These are phyloP conservation scores for Chenopodium berlandieri DNA, from an alignment of 148 eudicot genomes.

Conservation along the genomic window DNA sequence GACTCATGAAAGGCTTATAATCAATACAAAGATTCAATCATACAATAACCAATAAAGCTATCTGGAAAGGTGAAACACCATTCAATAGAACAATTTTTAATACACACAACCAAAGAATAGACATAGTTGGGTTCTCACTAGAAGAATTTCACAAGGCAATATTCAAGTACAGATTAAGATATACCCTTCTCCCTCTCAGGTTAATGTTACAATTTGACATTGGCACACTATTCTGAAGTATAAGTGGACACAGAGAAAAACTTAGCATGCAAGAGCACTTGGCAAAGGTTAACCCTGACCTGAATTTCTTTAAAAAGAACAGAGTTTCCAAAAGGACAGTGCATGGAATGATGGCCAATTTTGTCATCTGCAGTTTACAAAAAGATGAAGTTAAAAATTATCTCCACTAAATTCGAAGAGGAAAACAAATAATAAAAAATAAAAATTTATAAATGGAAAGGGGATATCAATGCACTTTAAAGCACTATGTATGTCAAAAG, in stretches of 20 bases:
- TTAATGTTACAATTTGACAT: background rate
- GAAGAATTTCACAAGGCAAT: background rate
- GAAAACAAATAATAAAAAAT: background rate
- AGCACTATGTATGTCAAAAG: background rate
- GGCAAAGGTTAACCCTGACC: constrained; percentile 41
- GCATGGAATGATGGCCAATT: constrained; percentile 88
- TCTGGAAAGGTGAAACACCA: background rate
- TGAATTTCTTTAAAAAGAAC: constrained; percentile 68
- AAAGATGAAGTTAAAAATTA: background rate
- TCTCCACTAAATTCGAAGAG: background rate
- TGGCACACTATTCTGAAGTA: background rate
- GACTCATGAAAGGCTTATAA: background rate
- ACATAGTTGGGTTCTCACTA: background rate
- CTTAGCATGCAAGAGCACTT: background rate
- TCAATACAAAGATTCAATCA: background rate
- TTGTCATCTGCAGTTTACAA: constrained; percentile 63
- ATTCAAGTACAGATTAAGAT: background rate
- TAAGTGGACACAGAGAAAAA: background rate
- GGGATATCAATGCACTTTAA: background rate
- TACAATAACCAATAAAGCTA: background rate
- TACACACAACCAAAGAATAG: background rate
- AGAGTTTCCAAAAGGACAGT: constrained; percentile 83
- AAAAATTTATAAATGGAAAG: background rate
- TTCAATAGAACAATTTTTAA: background rate
- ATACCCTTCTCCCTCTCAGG: background rate